Base-by-base conservation (phyloP, 768 basidiomycete genomes). In the Lyophyllum decastes region DNA sequence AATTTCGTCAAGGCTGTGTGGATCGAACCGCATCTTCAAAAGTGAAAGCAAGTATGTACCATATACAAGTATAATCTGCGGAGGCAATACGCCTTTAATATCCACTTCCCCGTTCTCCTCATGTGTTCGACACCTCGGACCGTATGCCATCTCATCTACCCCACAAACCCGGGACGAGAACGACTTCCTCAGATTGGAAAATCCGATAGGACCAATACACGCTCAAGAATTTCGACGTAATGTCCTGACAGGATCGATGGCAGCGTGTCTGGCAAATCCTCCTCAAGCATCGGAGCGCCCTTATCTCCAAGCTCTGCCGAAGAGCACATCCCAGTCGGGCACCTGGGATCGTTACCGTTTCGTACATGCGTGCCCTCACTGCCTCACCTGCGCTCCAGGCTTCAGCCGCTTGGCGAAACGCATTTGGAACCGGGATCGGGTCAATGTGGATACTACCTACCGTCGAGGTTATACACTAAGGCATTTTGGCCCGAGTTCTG, bases 1-100 rank as follows among this genome's bases (percentile, higher is more conserved):
- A 54, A 52, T 52, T 34, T 46, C 25, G 16, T 48, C 49, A 34
- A 82, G 80, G 80, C 80, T 46, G 70, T 78, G 12, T 82, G 80
- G 80, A 64, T 77, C 35, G 73, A 80, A 56, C 73, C 78, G 48
- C 67, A 59, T 17, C 25, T 70, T 40, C 54, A 60, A 53, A 58
- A 57, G 52, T 68, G 38, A 64, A 48, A 17, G 1, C 25, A 30
- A 30, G 47, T 19, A 48, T 48, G 47, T 30, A 48, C 26, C 46
- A 12, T 38, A 38, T 16, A 12, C 35, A 38, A 17, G 6, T 41
- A 47, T 47, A 47, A 47, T 47, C 21, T 10, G 27, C 46, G 46
- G 26, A 6, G n/a, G 14, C 16, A 48, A 27, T 27, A 25, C 24
- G 10, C 26, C 26, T 26, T 47, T 47, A 47, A 47, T 47, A 47